These are phyloP conservation scores for Tolypocladium pustulatum DNA, from an alignment of 2,329 filamentous ascomycete genomes.

Conservation along the genomic window DNA sequence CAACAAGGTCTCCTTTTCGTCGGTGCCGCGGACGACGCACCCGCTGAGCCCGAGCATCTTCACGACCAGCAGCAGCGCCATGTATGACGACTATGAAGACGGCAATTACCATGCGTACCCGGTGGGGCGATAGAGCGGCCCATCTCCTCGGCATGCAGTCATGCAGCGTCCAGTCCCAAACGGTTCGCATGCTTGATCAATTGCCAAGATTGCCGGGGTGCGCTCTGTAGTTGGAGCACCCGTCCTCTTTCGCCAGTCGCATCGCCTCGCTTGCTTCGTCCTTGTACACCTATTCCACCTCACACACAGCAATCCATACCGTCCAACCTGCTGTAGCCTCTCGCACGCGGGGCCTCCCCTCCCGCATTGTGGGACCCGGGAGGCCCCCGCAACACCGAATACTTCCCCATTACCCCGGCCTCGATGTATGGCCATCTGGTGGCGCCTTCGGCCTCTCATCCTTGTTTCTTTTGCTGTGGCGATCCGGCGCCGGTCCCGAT, in stretches of 20 bases:
- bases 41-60: constrained; percentile 15
- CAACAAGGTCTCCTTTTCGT: constrained; percentile 13
- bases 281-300: not conserved
- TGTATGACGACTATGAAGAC: constrained; percentile 18
- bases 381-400: not conserved
- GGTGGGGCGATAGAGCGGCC: constrained; percentile 14
- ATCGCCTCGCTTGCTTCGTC: not conserved
- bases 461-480: not conserved
- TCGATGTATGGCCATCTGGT: not conserved
- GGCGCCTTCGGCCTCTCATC: not conserved
- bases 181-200: not conserved
- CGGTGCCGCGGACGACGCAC: constrained; percentile 18
- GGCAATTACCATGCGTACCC: constrained; percentile 25
- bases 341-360: not conserved
- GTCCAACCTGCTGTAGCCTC: too few relatives aligned
- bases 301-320: too few relatives aligned
- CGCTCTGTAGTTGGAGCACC: not conserved
- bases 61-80: constrained; percentile 10
- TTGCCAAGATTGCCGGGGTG: not conserved
- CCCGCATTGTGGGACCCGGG: not conserved
- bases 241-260: not conserved
- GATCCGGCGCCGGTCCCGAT: not conserved
- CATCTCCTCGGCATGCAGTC: not conserved
- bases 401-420: not conserved
- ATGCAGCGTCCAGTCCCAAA: not conserved